Evolutionary conservation across 2,329 filamentous ascomycete species (phyloP).

Genomic region (Diplodia corticola): DNA sequence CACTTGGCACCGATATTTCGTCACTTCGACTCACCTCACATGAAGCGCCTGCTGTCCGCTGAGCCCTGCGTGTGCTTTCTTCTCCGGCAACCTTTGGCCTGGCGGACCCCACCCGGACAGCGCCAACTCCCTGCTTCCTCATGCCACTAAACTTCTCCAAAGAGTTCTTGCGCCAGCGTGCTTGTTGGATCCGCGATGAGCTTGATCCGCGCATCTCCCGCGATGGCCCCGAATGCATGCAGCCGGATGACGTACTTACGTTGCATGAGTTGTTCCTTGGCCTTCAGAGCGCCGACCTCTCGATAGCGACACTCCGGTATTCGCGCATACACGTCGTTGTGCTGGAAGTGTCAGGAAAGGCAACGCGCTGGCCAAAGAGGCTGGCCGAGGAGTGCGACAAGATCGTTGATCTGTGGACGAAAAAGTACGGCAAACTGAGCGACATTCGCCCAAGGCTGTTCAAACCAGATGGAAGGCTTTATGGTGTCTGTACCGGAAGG

Average conservation of each 20-base stretch:
- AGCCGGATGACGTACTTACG: slow-evolving; percentile 46
- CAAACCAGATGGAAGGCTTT: slow-evolving; percentile 45
- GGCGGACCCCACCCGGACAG: neutral
- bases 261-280: slow-evolving; percentile 45
- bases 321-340: slow-evolving; percentile 51
- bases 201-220: slow-evolving; percentile 49
- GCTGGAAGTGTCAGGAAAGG: slow-evolving; percentile 44
- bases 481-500: slow-evolving; percentile 42
- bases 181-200: slow-evolving; percentile 50
- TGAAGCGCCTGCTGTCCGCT: neutral
- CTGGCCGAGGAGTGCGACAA: slow-evolving; percentile 49
- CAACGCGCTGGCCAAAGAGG: slow-evolving; percentile 49
- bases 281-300: slow-evolving; percentile 28
- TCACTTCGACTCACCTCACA: neutral
- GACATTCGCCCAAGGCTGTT: slow-evolving; percentile 44
- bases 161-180: slow-evolving; percentile 36
- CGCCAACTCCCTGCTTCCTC: neutral
- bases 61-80: neutral
- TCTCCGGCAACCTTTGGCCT: neutral
- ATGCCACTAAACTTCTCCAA: slow-evolving; percentile 13
- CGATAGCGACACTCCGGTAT: slow-evolving; percentile 40
- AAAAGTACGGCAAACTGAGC: slow-evolving; percentile 41
- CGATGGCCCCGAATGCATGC: slow-evolving; percentile 46
- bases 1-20: slow-evolving; percentile 6
- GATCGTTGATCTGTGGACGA: slow-evolving; percentile 43